Conservation (phyloP, 2,329 filamentous ascomycete species). For the Graphilbum ipis-grandicollis region DNA sequence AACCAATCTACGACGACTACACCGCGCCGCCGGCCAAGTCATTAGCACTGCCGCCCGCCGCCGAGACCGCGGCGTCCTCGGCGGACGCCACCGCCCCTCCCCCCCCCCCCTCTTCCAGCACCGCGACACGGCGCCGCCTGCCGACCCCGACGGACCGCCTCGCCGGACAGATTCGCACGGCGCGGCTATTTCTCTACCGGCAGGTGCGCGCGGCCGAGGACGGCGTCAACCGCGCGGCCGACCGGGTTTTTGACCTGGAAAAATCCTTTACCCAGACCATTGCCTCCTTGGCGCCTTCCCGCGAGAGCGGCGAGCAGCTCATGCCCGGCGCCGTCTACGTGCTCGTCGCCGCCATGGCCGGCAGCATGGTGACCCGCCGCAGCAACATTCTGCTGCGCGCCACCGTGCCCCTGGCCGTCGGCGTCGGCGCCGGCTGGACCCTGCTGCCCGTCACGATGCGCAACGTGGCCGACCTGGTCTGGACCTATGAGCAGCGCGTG, state of each 20-base stretch:
- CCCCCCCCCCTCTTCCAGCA: background rate
- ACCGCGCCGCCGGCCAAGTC: constrained; percentile 16
- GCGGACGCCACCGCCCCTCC: constrained; percentile 5
- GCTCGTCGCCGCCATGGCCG: constrained; percentile 85
- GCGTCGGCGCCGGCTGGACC: constrained; percentile 66
- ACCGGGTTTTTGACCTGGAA: constrained; percentile 69
- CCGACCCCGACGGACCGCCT: constrained; percentile 79
- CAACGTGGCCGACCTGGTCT: constrained; percentile 72
- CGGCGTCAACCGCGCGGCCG: constrained; percentile 66
- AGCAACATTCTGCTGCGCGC: constrained; percentile 70
- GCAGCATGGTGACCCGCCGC: constrained; percentile 78
- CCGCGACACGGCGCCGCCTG: background rate
- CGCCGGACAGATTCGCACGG: constrained; percentile 62
- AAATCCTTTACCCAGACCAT: constrained; percentile 79
- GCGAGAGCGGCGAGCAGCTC: constrained; percentile 71
- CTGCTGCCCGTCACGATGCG: constrained; percentile 78
- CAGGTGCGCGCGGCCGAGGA: constrained; percentile 63
- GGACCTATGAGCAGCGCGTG: constrained; percentile 84
- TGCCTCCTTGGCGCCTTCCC: constrained; percentile 71
- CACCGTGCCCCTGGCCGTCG: constrained; percentile 60
- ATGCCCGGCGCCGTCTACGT: constrained; percentile 87
- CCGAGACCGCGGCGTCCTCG: background rate
- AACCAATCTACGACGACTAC: constrained; percentile 68
- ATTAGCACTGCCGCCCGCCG: background rate
- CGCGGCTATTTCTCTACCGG: constrained; percentile 63